phyloP scores from a whole-genome alignment of 2,329 filamentous ascomycete genomes.

The Thermomyces lanuginosus region DNA sequence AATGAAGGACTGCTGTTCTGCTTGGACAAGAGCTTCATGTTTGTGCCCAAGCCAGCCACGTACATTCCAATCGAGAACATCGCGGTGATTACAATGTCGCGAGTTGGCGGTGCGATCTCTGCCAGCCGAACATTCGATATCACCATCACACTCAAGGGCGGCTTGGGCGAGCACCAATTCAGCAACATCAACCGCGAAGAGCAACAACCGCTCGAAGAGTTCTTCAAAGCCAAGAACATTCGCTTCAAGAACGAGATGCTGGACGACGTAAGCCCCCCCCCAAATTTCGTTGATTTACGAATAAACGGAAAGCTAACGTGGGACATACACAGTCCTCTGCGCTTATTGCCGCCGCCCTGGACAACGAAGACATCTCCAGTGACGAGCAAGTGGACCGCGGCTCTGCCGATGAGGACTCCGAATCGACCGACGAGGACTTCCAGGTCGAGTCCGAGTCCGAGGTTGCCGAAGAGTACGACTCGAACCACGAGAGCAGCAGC shows the following conservation, averaged over 20 bases:
- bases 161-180: conserved; percentile 81
- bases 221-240: conserved; percentile 90
- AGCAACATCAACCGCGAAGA: conserved; percentile 98
- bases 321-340: conserved; percentile 30
- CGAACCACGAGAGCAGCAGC: conserved; percentile 69
- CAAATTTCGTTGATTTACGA: background rate
- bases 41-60: conserved; percentile 93
- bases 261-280: conserved; percentile 55
- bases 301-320: conserved; percentile 12
- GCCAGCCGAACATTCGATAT: conserved; percentile 95
- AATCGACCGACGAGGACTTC: conserved; percentile 94
- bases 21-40: conserved; percentile 96
- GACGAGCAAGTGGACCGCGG: conserved; percentile 75
- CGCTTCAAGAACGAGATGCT: conserved; percentile 98
- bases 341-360: conserved; percentile 61
- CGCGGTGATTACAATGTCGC: conserved; percentile 80
- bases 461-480: conserved; percentile 91
- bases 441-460: conserved; percentile 82
- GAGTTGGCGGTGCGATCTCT: conserved; percentile 84
- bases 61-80: conserved; percentile 95
- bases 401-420: conserved; percentile 88
- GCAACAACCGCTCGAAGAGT: conserved; percentile 86
- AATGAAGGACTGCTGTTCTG: conserved; percentile 96
- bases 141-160: conserved; percentile 74
- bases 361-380: conserved; percentile 73